Conservation (phyloP, 2,329 filamentous ascomycete species). For the Fusarium palustre region DNA sequence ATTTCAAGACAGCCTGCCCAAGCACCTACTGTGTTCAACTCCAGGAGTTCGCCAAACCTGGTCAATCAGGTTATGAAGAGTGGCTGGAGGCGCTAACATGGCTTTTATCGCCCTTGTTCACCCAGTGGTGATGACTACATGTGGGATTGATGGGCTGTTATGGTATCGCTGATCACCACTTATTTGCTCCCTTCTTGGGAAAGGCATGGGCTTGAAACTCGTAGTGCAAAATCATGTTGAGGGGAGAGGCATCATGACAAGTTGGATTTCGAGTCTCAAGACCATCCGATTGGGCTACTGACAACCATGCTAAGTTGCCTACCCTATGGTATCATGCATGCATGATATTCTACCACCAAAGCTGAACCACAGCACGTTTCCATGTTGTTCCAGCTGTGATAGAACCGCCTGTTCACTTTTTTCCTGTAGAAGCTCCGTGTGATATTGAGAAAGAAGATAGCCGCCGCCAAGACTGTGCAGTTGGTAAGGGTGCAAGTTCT, state of each 20-base stretch:
- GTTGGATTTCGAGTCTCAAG: conserved; percentile 1
- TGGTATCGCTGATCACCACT: conserved; percentile 4
- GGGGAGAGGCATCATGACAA: conserved; percentile 12
- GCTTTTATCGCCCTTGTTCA: conserved; percentile 1
- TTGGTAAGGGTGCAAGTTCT: not conserved
- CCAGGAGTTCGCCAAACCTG: not conserved
- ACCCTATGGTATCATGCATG: conserved; percentile 8
- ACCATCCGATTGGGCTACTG: conserved; percentile 7
- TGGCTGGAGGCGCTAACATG: not conserved
- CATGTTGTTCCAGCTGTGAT: not conserved
- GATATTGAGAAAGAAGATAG: not conserved
- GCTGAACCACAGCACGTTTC: not conserved
- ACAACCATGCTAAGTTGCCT: conserved; percentile 1
- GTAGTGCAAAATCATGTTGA: conserved; percentile 10
- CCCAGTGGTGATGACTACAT: not conserved
- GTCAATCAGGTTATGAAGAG: conserved; percentile 11
- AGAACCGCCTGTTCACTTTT: not conserved
- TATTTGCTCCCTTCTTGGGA: not conserved
- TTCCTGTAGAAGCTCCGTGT: not conserved
- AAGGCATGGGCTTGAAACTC: conserved; percentile 20
- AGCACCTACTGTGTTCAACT: not conserved
- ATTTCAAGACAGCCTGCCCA: not conserved
- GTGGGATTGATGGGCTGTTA: not conserved
- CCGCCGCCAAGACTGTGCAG: not conserved
- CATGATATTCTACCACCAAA: not conserved